These are phyloP conservation scores for Pezicula carpinea DNA, from an alignment of 2,329 filamentous ascomycete species.

Conservation along the genomic window DNA sequence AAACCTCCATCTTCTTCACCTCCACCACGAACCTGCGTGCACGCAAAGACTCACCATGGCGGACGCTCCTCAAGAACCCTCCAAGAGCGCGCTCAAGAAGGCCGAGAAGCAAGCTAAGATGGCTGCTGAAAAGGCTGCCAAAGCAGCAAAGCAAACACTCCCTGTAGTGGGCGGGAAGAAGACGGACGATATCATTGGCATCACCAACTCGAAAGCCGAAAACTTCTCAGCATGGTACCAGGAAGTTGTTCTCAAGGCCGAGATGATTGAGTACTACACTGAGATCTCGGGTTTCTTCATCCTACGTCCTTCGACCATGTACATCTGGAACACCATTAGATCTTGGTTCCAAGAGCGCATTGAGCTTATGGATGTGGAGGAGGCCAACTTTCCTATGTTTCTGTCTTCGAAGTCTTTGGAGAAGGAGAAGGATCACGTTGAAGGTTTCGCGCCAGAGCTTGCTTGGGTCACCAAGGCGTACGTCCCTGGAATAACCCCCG, in stretches of 20 bases:
- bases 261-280: slow-evolving; percentile 92
- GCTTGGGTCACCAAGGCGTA: slow-evolving; percentile 84
- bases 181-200: slow-evolving; percentile 72
- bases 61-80: slow-evolving; percentile 32
- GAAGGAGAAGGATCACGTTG: slow-evolving; percentile 86
- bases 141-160: slow-evolving; percentile 54
- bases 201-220: slow-evolving; percentile 77
- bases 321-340: slow-evolving; percentile 62
- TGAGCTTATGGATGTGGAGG: slow-evolving; percentile 86
- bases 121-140: slow-evolving; percentile 57
- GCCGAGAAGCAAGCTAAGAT: slow-evolving; percentile 59
- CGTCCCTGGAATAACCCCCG: slow-evolving; percentile 28
- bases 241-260: slow-evolving; percentile 92
- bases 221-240: slow-evolving; percentile 97
- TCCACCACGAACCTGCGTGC: not conserved
- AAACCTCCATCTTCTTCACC: not conserved
- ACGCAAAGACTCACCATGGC: slow-evolving; percentile 13
- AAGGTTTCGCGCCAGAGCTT: slow-evolving; percentile 94
- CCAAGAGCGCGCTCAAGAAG: slow-evolving; percentile 63
- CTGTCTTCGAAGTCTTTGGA: slow-evolving; percentile 81
- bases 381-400: slow-evolving; percentile 96
- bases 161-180: slow-evolving; percentile 55
- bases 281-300: slow-evolving; percentile 98
- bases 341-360: slow-evolving; percentile 71
- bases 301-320: slow-evolving; percentile 67